These are phyloP conservation scores for Xerocomellus amylosporus DNA, from an alignment of 768 basidiomycete species.

Conservation along the genomic window DNA sequence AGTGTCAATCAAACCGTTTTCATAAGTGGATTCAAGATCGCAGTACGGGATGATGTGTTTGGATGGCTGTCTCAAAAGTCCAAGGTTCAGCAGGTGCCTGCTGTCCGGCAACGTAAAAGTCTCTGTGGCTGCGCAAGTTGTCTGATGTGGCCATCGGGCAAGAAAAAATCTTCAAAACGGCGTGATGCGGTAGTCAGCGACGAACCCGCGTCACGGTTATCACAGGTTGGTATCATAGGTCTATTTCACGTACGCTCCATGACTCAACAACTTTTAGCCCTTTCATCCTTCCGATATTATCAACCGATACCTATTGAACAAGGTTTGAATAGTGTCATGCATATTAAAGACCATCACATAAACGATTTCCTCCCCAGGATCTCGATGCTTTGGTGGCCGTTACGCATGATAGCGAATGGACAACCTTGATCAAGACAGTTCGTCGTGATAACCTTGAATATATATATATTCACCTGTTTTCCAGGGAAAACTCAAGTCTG, in stretches of 20 bases:
- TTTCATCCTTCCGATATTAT: conserved; percentile 9
- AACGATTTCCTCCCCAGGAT: background rate
- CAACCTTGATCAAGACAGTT: background rate
- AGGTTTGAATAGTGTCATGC: background rate
- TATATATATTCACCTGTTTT: background rate
- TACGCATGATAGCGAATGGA: conserved; percentile 11
- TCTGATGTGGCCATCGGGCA: background rate
- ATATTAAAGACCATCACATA: background rate
- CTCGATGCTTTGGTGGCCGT: background rate
- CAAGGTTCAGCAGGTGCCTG: background rate
- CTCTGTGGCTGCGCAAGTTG: background rate
- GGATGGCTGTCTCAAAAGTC: background rate
- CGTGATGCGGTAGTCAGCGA: background rate
- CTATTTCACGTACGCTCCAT: background rate
- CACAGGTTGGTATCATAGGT: background rate
- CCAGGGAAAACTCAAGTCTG: background rate
- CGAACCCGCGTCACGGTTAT: background rate
- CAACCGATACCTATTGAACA: conserved; percentile 1
- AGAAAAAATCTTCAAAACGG: background rate
- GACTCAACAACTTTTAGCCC: background rate
- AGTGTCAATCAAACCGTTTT: background rate
- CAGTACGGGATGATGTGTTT: background rate
- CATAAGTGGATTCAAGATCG: background rate
- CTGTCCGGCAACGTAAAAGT: background rate
- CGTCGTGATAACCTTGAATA: background rate